These are phyloP conservation scores for Mycena belliarum DNA, from an alignment of 768 basidiomycete species.

Conservation along the genomic window DNA sequence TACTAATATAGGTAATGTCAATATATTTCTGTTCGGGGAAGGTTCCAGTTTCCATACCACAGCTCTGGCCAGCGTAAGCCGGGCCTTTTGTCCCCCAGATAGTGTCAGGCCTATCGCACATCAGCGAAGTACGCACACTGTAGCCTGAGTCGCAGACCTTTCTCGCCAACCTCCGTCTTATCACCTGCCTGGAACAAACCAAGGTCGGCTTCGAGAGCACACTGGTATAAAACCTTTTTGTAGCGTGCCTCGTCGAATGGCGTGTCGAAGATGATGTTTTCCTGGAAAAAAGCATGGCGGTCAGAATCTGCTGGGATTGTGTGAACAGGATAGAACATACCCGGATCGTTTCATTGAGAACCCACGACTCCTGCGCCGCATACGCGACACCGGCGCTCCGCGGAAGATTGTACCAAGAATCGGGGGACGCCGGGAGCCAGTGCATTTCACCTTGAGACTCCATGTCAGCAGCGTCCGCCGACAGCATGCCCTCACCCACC, in stretches of 20 bases:
- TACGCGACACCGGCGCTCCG: conserved; percentile 70
- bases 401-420: conserved; percentile 71
- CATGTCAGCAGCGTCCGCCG: background rate
- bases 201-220: conserved; percentile 73
- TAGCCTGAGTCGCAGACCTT: conserved; percentile 48
- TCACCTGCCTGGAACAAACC: conserved; percentile 70
- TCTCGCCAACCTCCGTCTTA: conserved; percentile 69
- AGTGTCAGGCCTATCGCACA: conserved; percentile 2
- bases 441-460: conserved; percentile 68
- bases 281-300: conserved; percentile 31
- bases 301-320: background rate
- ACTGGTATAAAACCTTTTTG: conserved; percentile 73
- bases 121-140: background rate
- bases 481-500: conserved; percentile 26
- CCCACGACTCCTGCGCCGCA: conserved; percentile 84
- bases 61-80: conserved; percentile 48
- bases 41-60: no score
- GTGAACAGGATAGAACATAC: conserved; percentile 29
- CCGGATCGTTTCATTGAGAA: conserved; percentile 74
- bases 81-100: conserved; percentile 44
- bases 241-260: conserved; percentile 78
- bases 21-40: no score
- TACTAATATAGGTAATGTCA: conserved; percentile 31
- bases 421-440: conserved; percentile 48
- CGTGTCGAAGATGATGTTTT: conserved; percentile 83